A percentile compares a stretch with the other conserved stretches of the same genome.
Conservation (phyloP, 768 basidiomycete species). For the Glaciozyma martinii region DNA sequence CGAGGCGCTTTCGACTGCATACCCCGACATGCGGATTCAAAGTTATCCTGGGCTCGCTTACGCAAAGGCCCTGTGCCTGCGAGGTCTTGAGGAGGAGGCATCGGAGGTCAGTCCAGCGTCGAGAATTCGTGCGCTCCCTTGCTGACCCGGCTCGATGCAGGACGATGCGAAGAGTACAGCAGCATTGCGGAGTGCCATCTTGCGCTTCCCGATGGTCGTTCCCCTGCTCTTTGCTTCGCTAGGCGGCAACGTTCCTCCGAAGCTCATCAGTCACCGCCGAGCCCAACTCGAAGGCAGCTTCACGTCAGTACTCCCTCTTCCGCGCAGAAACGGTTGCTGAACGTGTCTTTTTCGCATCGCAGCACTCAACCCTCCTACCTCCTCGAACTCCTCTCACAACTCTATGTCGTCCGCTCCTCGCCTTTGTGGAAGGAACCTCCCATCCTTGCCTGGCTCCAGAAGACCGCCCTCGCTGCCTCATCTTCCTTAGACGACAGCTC, state of each 20-base stretch:
- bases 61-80: slow-evolving; percentile 37
- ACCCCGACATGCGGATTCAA: slow-evolving; percentile 47
- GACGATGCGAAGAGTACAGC: slow-evolving; percentile 54
- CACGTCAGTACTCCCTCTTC: background rate
- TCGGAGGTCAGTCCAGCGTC: slow-evolving; percentile 42
- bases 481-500: slow-evolving; percentile 28
- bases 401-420: slow-evolving; percentile 71
- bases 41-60: slow-evolving; percentile 55
- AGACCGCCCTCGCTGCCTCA: slow-evolving; percentile 48
- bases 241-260: slow-evolving; percentile 22
- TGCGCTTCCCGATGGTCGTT: slow-evolving; percentile 69
- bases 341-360: background rate
- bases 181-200: slow-evolving; percentile 64
- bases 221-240: slow-evolving; percentile 72
- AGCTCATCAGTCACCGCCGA: slow-evolving; percentile 13
- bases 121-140: background rate
- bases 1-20: slow-evolving; percentile 22
- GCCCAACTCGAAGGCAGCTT: slow-evolving; percentile 22
- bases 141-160: slow-evolving; percentile 37
- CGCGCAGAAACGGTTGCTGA: background rate
- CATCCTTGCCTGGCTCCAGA: slow-evolving; percentile 58
- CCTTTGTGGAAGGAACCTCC: slow-evolving; percentile 71
- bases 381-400: slow-evolving; percentile 72
- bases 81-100: slow-evolving; percentile 38
- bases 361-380: slow-evolving; percentile 26